Percentiles rank a stretch among this genome's conserved stretches.
These are phyloP conservation scores for Schizothecium vesticola DNA, from an alignment of 495 filamentous ascomycete genomes.

Conservation along the genomic window DNA sequence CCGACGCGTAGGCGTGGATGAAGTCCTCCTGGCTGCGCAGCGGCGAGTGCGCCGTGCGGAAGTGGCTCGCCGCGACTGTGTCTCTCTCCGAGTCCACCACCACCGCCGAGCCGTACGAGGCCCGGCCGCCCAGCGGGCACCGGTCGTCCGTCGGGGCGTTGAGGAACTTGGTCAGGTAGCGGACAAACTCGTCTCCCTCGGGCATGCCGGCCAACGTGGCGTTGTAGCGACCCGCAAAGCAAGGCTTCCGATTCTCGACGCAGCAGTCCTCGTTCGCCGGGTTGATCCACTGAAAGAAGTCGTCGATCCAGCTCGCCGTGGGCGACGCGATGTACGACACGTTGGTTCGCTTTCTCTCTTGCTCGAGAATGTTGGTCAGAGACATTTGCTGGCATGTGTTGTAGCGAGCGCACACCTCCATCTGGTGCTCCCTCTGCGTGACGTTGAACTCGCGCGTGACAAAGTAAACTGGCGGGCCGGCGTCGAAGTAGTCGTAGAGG, in stretches of 20 bases:
- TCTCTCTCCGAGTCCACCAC: slow-evolving; percentile 62
- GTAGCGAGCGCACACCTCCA: slow-evolving; percentile 86
- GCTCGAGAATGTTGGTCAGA: slow-evolving; percentile 80
- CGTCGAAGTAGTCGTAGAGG: slow-evolving; percentile 83
- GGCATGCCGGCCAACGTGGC: slow-evolving; percentile 87
- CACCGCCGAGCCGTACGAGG: slow-evolving; percentile 79
- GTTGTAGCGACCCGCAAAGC: slow-evolving; percentile 85
- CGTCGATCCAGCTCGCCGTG: slow-evolving; percentile 92
- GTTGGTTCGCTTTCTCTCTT: slow-evolving; percentile 85
- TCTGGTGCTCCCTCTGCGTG: slow-evolving; percentile 67
- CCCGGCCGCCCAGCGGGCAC: slow-evolving; percentile 83
- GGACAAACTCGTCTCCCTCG: slow-evolving; percentile 79
- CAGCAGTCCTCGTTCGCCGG: slow-evolving; percentile 80
- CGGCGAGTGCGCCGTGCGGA: slow-evolving; percentile 82
- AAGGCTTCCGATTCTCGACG: slow-evolving; percentile 55
- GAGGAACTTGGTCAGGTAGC: slow-evolving; percentile 80
- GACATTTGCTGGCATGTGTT: slow-evolving; percentile 79
- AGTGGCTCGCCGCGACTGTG: slow-evolving; percentile 76
- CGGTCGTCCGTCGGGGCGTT: slow-evolving; percentile 69
- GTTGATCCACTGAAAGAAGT: slow-evolving; percentile 93
- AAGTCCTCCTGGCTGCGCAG: slow-evolving; percentile 88
- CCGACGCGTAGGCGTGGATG: slow-evolving; percentile 82
- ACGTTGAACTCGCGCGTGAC: slow-evolving; percentile 76
- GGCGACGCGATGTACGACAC: slow-evolving; percentile 89
- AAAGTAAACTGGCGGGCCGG: slow-evolving; percentile 93